Percentiles rank a stretch among this genome's conserved stretches.
These are phyloP conservation scores for Mycosarcoma mackinlayi DNA, from an alignment of 1,284 basidiomycete genomes.

Conservation along the genomic window DNA sequence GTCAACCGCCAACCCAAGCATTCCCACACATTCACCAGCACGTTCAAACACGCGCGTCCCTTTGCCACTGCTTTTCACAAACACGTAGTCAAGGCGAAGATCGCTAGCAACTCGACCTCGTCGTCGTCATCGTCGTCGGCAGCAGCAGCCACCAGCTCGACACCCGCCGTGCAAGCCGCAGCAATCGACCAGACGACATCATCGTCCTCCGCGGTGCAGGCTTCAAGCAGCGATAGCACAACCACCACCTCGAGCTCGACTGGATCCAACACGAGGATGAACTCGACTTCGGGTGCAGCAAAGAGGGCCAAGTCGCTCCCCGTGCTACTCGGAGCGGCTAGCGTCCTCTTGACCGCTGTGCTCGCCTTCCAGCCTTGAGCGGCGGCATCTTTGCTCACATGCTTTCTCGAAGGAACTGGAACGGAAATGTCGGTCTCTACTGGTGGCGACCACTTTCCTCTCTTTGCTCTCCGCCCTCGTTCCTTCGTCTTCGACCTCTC, in stretches of 20 bases:
- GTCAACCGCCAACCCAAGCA: constrained; percentile 34
- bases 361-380: constrained; percentile 26
- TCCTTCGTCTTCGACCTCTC: not conserved
- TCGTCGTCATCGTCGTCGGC: not conserved
- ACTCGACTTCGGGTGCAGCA: constrained; percentile 23
- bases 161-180: constrained; percentile 8
- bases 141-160: constrained; percentile 3
- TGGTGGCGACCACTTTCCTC: constrained; percentile 31
- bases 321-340: constrained; percentile 18
- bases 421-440: constrained; percentile 21
- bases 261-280: constrained; percentile 17
- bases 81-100: constrained; percentile 21
- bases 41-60: constrained; percentile 28
- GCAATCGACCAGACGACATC: constrained; percentile 7
- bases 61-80: constrained; percentile 37
- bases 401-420: not conserved
- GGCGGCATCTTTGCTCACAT: not conserved
- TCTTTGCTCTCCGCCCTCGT: not conserved
- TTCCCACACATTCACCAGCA: constrained; percentile 21
- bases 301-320: constrained; percentile 29
- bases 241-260: constrained; percentile 5
- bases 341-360: constrained; percentile 28
- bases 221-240: not conserved
- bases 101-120: constrained; percentile 8
- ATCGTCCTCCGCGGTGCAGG: constrained; percentile 5